phyloP scores from a whole-genome alignment of 208 protist species.

The Phytomonas serpens region DNA sequence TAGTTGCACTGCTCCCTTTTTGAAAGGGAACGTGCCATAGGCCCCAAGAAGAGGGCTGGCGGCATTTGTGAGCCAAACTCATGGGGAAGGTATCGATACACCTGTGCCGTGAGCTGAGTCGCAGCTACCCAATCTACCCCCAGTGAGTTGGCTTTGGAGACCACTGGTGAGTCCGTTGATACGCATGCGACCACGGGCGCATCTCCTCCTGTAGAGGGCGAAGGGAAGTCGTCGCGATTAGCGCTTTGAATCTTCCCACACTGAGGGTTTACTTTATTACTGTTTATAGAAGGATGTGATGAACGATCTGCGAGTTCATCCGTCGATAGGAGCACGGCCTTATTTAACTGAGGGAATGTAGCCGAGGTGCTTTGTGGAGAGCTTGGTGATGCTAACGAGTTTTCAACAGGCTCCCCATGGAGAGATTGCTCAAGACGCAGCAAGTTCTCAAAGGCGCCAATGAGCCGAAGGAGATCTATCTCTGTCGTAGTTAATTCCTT shows the following conservation, averaged over 20 bases:
- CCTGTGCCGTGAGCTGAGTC: constrained; percentile 68
- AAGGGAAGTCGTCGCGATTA: neutral
- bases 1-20: constrained; percentile 22
- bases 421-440: constrained; percentile 51
- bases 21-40: constrained; percentile 12
- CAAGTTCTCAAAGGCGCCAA: constrained; percentile 78
- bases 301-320: neutral
- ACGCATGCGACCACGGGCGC: constrained; percentile 9
- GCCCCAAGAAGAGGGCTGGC: constrained; percentile 42
- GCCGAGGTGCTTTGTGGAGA: neutral
- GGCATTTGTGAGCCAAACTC: constrained; percentile 75
- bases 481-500: constrained; percentile 15
- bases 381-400: neutral
- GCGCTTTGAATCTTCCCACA: neutral
- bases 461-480: constrained; percentile 43
- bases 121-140: constrained; percentile 33
- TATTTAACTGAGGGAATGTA: neutral
- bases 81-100: constrained; percentile 81
- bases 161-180: constrained; percentile 7
- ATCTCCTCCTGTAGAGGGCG: neutral
- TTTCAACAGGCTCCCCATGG: constrained; percentile 8
- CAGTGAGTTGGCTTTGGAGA: neutral
- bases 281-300: neutral
- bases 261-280: neutral
- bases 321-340: neutral